Evolutionary conservation across 257 asterid species (phyloP).

Genomic region (Solanum piurae): DNA sequence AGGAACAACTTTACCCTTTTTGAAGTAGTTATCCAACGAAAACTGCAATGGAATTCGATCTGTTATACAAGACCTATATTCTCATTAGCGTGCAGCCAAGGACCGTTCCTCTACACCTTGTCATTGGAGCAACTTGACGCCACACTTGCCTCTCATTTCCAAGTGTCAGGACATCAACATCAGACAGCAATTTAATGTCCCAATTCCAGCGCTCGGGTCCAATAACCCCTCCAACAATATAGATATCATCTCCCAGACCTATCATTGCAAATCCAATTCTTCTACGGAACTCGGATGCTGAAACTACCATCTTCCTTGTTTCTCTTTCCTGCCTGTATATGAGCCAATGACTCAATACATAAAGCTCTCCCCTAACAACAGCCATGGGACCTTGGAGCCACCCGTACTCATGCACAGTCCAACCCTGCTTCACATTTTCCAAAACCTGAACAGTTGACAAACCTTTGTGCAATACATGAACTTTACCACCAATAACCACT

Average conservation of each 20-base stretch:
- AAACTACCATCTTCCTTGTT: slow-evolving; percentile 37
- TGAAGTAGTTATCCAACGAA: not conserved
- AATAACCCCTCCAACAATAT: slow-evolving; percentile 80
- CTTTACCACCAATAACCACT: slow-evolving; percentile 62
- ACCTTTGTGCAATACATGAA: slow-evolving; percentile 91
- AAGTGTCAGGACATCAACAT: slow-evolving; percentile 64
- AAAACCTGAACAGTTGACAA: slow-evolving; percentile 72
- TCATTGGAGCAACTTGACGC: slow-evolving; percentile 91
- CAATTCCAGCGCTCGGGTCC: slow-evolving; percentile 85
- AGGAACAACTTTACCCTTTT: not conserved
- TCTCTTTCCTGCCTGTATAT: slow-evolving; percentile 75
- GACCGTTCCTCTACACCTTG: slow-evolving; percentile 73
- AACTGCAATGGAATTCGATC: not conserved
- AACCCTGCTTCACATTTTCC: slow-evolving; percentile 55
- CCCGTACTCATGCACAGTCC: slow-evolving; percentile 73
- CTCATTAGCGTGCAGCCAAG: slow-evolving; percentile 83
- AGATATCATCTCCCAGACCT: slow-evolving; percentile 75
- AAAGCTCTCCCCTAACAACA: slow-evolving; percentile 72
- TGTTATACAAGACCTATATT: slow-evolving; percentile 30
- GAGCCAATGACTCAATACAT: slow-evolving; percentile 77
- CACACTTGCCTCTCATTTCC: slow-evolving; percentile 71
- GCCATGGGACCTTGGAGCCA: slow-evolving; percentile 99
- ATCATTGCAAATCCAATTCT: slow-evolving; percentile 84
- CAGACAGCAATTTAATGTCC: slow-evolving; percentile 62
- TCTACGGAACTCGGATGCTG: slow-evolving; percentile 73